phyloP scores from a whole-genome alignment of 2,329 filamentous ascomycete genomes.

The Thielaviopsis ethacetica region DNA sequence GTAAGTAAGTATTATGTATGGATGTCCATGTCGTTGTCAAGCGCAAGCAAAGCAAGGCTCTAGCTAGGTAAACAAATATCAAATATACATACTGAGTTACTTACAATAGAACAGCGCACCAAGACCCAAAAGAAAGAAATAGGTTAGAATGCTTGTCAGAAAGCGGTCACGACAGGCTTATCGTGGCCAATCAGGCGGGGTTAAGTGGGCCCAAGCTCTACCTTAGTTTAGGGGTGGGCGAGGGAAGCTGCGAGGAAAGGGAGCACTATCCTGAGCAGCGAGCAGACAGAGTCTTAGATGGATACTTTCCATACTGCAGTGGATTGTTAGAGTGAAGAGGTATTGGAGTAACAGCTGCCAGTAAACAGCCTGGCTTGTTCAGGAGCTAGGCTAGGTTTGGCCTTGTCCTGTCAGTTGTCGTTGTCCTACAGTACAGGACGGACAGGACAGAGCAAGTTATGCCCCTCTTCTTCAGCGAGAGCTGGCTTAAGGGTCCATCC shows the following conservation, averaged over 20 bases:
- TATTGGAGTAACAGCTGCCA: background rate
- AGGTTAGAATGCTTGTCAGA: background rate
- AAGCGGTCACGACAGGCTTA: conserved; percentile 9
- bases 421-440: background rate
- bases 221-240: conserved; percentile 7
- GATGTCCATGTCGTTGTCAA: background rate
- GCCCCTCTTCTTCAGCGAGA: background rate
- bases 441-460: too few species aligned
- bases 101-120: background rate
- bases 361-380: background rate
- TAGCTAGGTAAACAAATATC: background rate
- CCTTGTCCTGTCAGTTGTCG: background rate
- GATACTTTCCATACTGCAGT: background rate
- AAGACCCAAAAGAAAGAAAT: background rate
- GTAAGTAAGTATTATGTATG: too few species aligned
- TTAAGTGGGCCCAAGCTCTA: conserved; percentile 11
- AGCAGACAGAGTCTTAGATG: background rate
- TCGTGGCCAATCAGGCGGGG: conserved; percentile 12
- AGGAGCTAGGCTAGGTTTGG: background rate
- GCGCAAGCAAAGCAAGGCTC: background rate
- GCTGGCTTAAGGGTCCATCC: background rate
- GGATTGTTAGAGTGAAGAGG: background rate
- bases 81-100: background rate
- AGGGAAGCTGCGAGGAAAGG: conserved; percentile 7
- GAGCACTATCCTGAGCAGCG: background rate